Evolutionary conservation across 2,329 filamentous ascomycete species (phyloP).

Genomic region (Cadophora sp.): DNA sequence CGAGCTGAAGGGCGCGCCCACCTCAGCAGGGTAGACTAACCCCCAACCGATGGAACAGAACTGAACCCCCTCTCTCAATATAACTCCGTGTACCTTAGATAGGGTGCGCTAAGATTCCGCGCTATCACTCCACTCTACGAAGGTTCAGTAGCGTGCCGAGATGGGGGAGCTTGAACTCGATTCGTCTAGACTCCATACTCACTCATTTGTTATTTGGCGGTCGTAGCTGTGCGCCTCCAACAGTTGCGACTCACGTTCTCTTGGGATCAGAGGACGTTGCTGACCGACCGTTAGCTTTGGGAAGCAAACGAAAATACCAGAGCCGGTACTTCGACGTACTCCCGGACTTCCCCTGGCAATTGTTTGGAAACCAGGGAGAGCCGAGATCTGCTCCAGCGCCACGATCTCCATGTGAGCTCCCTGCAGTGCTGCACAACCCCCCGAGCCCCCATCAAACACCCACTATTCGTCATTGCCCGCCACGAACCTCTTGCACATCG

Average conservation of each 20-base stretch:
- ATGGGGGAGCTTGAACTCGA: background rate
- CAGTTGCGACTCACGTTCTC: background rate
- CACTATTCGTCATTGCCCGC: constrained; percentile 4
- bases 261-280: background rate
- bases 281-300: background rate
- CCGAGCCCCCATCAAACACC: background rate
- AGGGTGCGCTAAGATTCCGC: constrained; percentile 11
- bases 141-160: constrained; percentile 17
- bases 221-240: background rate
- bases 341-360: background rate
- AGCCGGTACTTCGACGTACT: background rate
- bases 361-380: background rate
- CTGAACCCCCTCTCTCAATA: no score
- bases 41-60: no score
- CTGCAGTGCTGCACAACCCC: background rate
- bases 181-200: background rate
- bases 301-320: background rate
- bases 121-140: constrained; percentile 9
- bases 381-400: constrained; percentile 13
- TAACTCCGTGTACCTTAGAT: no score
- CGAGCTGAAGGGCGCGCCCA: background rate
- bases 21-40: background rate
- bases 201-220: no score
- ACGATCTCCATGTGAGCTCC: constrained; percentile 14
- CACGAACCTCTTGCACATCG: background rate